Conservation (phyloP, 768 basidiomycete genomes). For the Mycena maculata region DNA sequence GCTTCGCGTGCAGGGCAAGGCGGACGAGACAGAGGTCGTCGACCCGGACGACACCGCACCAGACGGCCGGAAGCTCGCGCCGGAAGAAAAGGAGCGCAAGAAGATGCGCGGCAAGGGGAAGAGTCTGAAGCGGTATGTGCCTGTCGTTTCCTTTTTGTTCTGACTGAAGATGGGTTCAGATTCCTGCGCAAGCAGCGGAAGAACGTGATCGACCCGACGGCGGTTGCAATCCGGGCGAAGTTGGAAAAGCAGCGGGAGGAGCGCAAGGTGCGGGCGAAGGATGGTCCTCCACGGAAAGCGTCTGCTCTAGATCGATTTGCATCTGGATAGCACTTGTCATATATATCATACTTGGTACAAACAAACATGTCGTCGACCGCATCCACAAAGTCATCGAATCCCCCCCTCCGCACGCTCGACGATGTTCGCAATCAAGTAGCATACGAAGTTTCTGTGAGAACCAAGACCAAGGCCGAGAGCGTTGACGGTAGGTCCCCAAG, state of each 20-base stretch:
- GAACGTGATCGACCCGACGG: conserved; percentile 90
- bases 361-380: not conserved
- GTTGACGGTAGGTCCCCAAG: conserved; percentile 50
- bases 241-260: conserved; percentile 69
- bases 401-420: conserved; percentile 55
- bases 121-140: conserved; percentile 77
- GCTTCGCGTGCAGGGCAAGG: conserved; percentile 77
- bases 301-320: conserved; percentile 57
- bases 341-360: too few species aligned
- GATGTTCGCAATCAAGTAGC: conserved; percentile 65
- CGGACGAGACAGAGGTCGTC: conserved; percentile 71
- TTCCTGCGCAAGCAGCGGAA: conserved; percentile 92
- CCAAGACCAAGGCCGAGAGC: conserved; percentile 54
- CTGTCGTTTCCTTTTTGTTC: not conserved
- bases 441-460: conserved; percentile 58
- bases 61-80: conserved; percentile 44
- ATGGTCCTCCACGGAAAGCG: conserved; percentile 44
- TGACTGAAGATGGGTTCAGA: conserved; percentile 39
- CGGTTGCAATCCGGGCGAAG: conserved; percentile 77
- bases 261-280: conserved; percentile 46
- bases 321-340: too few species aligned
- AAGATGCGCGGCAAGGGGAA: conserved; percentile 91
- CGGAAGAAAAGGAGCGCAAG: conserved; percentile 68
- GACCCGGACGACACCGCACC: conserved; percentile 56
- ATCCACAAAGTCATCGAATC: conserved; percentile 18